Base-by-base conservation (phyloP, 257 asterid genomes). In the Ajuga chamaepitys region DNA sequence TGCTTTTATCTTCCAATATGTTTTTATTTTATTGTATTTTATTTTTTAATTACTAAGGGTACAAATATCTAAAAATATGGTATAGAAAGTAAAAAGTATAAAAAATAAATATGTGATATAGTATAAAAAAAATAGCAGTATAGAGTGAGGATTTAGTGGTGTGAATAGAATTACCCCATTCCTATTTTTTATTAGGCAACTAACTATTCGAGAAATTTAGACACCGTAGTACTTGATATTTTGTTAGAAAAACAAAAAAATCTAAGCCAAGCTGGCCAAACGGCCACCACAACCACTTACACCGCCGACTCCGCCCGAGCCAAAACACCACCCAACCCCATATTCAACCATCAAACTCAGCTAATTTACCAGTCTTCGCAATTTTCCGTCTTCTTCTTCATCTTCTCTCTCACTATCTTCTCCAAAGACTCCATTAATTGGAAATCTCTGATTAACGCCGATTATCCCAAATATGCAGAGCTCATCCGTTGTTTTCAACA, bases 251-350 rank as follows among this genome's bases (percentile, higher is more conserved):
- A 41, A 54, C 25, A 11, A 11, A 18, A 80, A 86, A 71, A 76
- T 78, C 83, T 63, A 42, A 80, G 80, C 69, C 85, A 77, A 66
- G 64, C 61, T 86, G 91, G 91, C 80, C 71, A 61, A 87, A 81
- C 79, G 58, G 79, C 72, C 77, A 75, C 92, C 92, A 79, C 72
- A 75, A 75, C 92, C 92, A 79, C 88, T 74, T 34, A 55, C 75
- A 67, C 73, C 57, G 77, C 68, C 67, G 25, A 48, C 80, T 56
- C 83, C 64, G 78, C 75, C 83, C 72, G 3, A 60, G 10, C 63
- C 75, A 9, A 41, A 55, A 50, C 59, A 69, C 1, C 26, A 51
- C 17, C 38, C 42, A 1, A 4, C 67, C 13, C 24, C 44, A 45
- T 35, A 9, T 35, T 34, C 35, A 17, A 53, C 71, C 53, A 48